Base-by-base conservation (phyloP, 2,329 filamentous ascomycete genomes). In the Fusarium sp. region DNA sequence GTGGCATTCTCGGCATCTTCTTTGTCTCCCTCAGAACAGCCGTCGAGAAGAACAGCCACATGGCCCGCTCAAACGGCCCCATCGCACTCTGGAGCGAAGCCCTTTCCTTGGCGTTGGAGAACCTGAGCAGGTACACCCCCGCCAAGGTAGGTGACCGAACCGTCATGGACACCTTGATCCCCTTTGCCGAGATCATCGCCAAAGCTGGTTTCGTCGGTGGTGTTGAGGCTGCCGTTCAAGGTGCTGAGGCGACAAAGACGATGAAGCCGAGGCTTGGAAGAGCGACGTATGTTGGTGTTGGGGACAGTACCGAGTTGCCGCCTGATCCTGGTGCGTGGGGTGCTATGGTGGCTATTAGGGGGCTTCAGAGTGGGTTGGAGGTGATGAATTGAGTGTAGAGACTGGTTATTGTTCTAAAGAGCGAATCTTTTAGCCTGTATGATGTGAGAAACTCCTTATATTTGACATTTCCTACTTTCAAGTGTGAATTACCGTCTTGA, bases 241-340 rank as follows among this genome's bases (percentile, higher is more conserved):
- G 91, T 8, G 88, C 91, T 6, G 88, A 91, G 77, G 85, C 85
- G 8, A 94, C 92, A 5, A 91, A 88, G 81, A 88, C 84, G 29
- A 89, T 93, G 86, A 88, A 86, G 80, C 90, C 92, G 9, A 89
- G 85, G 74, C 83, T 94, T 31, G 92, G 92, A 2, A 84, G 92
- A 60, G 92, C 92, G 12, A 92, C 92, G 0, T 94, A 94, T 75
- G 89, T 93, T 5, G 91, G 88, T 2, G 87, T 87, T 49, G 88
- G 85, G 64, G 84, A 87, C 67, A 85, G 84, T 62, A 81, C 81
- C 61, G 86, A 85, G 51, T 70, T 88, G 63, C 90, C 92, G 6
- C 91, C 92, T 5, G 92, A 94, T 79, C 92, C 92, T 0, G 92
- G 92, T 33, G 92, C 92, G 6, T 91, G 91, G 85, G 92, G 91